Evolutionary conservation across 495 filamentous ascomycete genomes (phyloP), one percentile per base, ranked within the genome.

Genomic region (Diplogelasinospora grovesii): DNA sequence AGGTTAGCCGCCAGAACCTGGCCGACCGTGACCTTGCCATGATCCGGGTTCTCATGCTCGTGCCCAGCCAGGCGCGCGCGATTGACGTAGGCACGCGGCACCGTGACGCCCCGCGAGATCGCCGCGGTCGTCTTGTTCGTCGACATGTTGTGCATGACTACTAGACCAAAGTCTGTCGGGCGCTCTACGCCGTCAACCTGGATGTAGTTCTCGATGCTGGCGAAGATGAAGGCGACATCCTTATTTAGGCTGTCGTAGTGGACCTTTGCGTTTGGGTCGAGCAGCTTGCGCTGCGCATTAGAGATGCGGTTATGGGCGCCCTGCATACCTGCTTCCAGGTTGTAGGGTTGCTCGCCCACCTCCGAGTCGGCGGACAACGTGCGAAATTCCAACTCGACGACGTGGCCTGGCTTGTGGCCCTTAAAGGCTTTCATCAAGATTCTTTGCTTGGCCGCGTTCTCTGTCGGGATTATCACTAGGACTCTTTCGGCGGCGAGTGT

Each of bases 331-430:
- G 43, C 40, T 3, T 9, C 9, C n/a, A n/a, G n/a, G 35, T 53
- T 29, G 21, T 53, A 53, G 6, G 53, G 46, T 26, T 56, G 53
- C 36, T 56, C 50, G 34, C 53, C 53, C 26, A 45, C 49, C 4
- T 30, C 32, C 8, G 53, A 53, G 3, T 22, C 8, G 18, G 36
- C 53, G 4, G 38, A 18, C 25, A 48, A 8, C 5, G 35, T 33
- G 14, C 33, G 21, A 3, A 9, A 8, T 20, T 43, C 19, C 11
- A 43, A 9, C 8, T 22, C 4, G 36, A 18, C n/a, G n/a, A n/a
- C n/a, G n/a, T n/a, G n/a, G n/a, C n/a, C n/a, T n/a, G n/a, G 5
- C 15, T 15, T 25, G 7, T 32, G 38, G 9, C 13, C 9, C 1
- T 22, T 22, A 18, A 53, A 37, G 27, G 24, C 34, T 0, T 6